Evolutionary conservation across 108 stramenopile species (phyloP), one percentile per base, ranked within the genome.

Genomic region (Fistulifera solaris): DNA sequence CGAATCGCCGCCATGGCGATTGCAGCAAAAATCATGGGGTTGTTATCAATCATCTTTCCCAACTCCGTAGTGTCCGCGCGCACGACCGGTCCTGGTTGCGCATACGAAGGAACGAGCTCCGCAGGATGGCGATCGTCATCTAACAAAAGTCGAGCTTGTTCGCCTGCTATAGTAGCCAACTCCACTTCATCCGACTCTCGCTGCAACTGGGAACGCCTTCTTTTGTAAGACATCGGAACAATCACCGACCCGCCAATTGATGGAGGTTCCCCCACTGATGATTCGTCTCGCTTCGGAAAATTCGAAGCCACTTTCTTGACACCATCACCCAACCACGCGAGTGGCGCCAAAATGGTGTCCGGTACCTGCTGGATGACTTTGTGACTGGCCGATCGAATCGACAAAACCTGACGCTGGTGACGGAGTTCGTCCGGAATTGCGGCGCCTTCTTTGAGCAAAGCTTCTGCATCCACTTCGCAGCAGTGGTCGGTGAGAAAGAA

Each of bases 401-500:
- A 35, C 3, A 35, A 8, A 6, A 6, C 6, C 31, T 35, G 31
- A 35, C 31, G 31, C 6, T 35, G 31, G 8, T 35, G 31, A 3
- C 31, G 31, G 8, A 35, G 31, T 35, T 35, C 31, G 6, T 35
- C 31, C 6, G 31, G 31, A 8, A 35, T 35, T 8, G 31, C 8
- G 3, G 31, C 31, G 31, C 31, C 31, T 35, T 35, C 31, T 35
- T 35, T 35, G 31, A 35, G 31, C 31, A 35, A 35, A 35, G 31
- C 3, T 6, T 35, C 31, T 3, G 51, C 57, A 22, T 59, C 72
- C 44, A 67, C 69, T 13, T 57, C 50, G 41, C 67, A n/a, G n/a
- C n/a, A 69, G 48, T 72, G 70, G 58, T 80, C 78, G 22, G 64
- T 62, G 53, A 75, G 56, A 53, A 80, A 75, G 1, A 80, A 72